These are phyloP conservation scores for Yamadazyma nakazawae DNA, from an alignment of 805 yeast species.

Conservation along the genomic window DNA sequence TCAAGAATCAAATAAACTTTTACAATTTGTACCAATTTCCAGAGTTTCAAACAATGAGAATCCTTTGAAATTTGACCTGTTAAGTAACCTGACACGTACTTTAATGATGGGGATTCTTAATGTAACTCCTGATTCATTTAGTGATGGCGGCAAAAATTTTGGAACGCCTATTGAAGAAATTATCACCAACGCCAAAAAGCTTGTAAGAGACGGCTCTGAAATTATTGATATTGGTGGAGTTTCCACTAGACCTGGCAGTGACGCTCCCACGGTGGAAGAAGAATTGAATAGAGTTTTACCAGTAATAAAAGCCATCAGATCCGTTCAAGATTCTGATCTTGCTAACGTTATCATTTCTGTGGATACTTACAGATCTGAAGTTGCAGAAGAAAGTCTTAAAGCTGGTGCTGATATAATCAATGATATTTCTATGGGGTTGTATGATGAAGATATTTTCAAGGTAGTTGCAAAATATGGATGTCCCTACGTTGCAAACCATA, in stretches of 20 bases:
- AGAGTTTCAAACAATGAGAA: slow-evolving; percentile 11
- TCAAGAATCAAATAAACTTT: slow-evolving; percentile 50
- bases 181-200: slow-evolving; percentile 42
- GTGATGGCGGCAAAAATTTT: slow-evolving; percentile 69
- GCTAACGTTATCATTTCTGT: slow-evolving; percentile 59
- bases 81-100: slow-evolving; percentile 48
- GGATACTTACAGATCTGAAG: slow-evolving; percentile 81
- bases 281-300: slow-evolving; percentile 74
- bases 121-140: slow-evolving; percentile 91
- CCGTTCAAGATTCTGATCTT: slow-evolving; percentile 30
- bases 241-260: slow-evolving; percentile 85
- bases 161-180: slow-evolving; percentile 33
- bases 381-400: slow-evolving; percentile 64
- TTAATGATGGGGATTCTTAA: slow-evolving; percentile 84
- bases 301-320: slow-evolving; percentile 58
- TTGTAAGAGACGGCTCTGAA: slow-evolving; percentile 60
- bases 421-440: slow-evolving; percentile 80
- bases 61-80: slow-evolving; percentile 42
- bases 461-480: slow-evolving; percentile 69
- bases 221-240: slow-evolving; percentile 93
- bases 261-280: slow-evolving; percentile 56
- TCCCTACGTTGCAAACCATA: slow-evolving; percentile 80
- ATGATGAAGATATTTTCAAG: slow-evolving; percentile 61
- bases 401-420: slow-evolving; percentile 91
- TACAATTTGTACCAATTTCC: slow-evolving; percentile 49